A percentile compares a stretch with the other conserved stretches of the same genome.
phyloP scores from a whole-genome alignment of 306 rosid genomes.

The Styphnolobium japonicum region DNA sequence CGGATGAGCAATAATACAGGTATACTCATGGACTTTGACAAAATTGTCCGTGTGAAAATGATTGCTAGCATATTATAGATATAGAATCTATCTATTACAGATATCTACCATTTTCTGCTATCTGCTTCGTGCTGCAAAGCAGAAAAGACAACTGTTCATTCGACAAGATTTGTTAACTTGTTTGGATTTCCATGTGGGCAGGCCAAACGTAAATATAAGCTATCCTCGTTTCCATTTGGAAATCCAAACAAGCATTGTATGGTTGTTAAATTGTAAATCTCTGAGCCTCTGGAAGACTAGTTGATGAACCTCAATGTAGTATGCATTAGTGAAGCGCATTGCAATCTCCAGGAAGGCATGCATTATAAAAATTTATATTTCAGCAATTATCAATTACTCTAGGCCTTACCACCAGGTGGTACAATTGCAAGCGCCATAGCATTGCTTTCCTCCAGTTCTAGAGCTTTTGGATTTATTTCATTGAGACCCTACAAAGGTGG shows the following conservation, averaged over 20 bases:
- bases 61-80: conserved; percentile 43
- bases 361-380: not conserved
- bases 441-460: conserved; percentile 76
- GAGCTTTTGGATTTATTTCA: conserved; percentile 67
- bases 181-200: not conserved
- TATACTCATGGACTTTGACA: not conserved
- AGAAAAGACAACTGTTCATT: not conserved
- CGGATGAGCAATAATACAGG: not conserved
- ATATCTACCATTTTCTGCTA: not conserved
- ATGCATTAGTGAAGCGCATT: conserved; percentile 1
- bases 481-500: conserved; percentile 59
- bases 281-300: not conserved
- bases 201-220: not conserved
- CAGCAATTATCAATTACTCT: conserved; percentile 11
- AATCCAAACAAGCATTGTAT: not conserved
- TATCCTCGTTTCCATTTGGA: not conserved
- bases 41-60: not conserved
- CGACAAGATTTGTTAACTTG: not conserved
- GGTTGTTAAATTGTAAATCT: not conserved
- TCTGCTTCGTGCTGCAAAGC: not conserved
- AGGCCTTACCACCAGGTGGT: conserved; percentile 66
- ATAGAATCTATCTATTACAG: conserved; percentile 14
- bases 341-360: not conserved
- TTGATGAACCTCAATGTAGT: not conserved
- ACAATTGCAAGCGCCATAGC: conserved; percentile 89